phyloP scores from a whole-genome alignment of 495 filamentous ascomycete species.

The Alectoria sarmentosa region DNA sequence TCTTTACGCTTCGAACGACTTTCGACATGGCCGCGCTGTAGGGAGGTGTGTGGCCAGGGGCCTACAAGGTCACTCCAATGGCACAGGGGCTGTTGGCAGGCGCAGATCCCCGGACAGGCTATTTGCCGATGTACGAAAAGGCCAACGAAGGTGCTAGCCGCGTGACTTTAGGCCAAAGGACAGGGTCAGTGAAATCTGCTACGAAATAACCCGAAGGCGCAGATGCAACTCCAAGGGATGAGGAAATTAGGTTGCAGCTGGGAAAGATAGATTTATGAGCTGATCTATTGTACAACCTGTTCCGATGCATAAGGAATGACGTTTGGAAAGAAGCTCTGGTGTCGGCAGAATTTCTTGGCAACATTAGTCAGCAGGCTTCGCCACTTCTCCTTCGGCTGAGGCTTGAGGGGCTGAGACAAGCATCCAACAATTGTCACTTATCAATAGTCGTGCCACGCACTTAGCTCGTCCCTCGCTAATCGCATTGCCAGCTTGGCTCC shows the following conservation, averaged over 20 bases:
- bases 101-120: not conserved
- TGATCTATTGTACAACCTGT: not conserved
- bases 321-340: not conserved
- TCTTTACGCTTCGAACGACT: conserved; percentile 96
- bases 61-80: not conserved
- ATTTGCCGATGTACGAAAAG: not conserved
- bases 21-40: conserved; percentile 65
- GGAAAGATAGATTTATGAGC: not conserved
- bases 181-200: not conserved
- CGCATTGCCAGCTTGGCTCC: too few species aligned
- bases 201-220: not conserved
- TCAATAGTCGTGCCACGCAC: too few species aligned
- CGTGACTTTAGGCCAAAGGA: not conserved
- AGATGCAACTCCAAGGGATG: not conserved
- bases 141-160: not conserved
- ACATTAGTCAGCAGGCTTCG: not conserved
- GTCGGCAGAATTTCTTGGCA: not conserved
- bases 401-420: not conserved
- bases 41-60: not conserved
- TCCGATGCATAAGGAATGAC: not conserved
- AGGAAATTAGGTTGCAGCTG: not conserved
- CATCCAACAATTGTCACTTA: not conserved
- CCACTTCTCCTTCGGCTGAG: not conserved
- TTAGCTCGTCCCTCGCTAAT: too few species aligned
- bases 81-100: not conserved